These are phyloP conservation scores for Neohortaea acidophila DNA, from an alignment of 495 filamentous ascomycete species.

Conservation along the genomic window DNA sequence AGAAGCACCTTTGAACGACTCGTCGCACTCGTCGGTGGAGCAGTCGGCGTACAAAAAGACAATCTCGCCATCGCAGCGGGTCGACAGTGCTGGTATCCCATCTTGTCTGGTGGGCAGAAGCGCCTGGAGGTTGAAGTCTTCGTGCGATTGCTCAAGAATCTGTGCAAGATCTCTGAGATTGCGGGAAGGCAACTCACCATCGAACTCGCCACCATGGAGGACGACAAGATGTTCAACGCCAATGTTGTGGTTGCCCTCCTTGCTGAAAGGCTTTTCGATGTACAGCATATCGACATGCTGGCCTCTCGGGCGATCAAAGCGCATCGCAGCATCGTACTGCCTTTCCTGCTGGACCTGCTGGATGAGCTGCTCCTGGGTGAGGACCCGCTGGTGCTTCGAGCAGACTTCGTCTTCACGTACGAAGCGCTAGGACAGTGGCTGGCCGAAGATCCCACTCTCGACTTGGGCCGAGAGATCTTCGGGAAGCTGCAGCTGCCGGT, in stretches of 20 bases:
- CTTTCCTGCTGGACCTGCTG: conserved; percentile 60
- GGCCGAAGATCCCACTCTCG: conserved; percentile 49
- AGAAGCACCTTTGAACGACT: conserved; percentile 33
- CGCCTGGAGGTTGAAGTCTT: conserved; percentile 67
- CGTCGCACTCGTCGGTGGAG: conserved; percentile 34
- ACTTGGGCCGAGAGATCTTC: conserved; percentile 51
- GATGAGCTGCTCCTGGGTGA: conserved; percentile 64
- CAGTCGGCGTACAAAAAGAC: conserved; percentile 36
- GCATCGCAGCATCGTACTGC: conserved; percentile 51
- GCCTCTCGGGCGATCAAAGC: conserved; percentile 54
- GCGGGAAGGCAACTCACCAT: conserved; percentile 62
- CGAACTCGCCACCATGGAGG: conserved; percentile 51
- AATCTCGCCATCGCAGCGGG: conserved; percentile 51
- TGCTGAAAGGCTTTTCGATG: conserved; percentile 56
- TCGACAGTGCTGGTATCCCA: conserved; percentile 50
- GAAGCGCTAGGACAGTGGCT: conserved; percentile 76
- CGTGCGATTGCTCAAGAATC: conserved; percentile 60
- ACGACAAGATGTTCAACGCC: conserved; percentile 63
- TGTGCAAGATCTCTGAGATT: conserved; percentile 62
- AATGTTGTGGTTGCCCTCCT: conserved; percentile 63
- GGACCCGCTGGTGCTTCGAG: conserved; percentile 55
- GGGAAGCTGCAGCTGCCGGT: conserved; percentile 41
- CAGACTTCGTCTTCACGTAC: conserved; percentile 68
- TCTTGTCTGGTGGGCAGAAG: conserved; percentile 46
- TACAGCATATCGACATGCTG: conserved; percentile 63